phyloP scores from a whole-genome alignment of 1,284 basidiomycete species.

The Cryptococcus sp. region DNA sequence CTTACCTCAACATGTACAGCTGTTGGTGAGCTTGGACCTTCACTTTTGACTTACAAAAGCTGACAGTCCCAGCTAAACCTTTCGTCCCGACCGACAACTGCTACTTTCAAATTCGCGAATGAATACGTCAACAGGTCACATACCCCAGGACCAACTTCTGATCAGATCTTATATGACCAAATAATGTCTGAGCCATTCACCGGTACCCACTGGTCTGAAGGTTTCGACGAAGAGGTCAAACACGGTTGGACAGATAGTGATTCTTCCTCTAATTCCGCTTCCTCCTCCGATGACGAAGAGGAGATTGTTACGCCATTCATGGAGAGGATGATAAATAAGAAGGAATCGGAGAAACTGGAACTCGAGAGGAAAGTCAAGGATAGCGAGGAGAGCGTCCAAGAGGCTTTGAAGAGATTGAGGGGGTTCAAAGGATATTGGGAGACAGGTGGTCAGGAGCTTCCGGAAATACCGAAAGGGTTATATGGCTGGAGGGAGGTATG shows the following conservation, averaged over 20 bases:
- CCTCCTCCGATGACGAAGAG: not conserved
- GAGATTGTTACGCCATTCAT: constrained; percentile 10
- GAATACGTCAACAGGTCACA: constrained; percentile 19
- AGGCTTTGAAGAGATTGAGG: constrained; percentile 19
- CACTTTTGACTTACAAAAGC: no score
- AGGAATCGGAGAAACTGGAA: not conserved
- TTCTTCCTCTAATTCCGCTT: not conserved
- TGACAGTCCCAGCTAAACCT: constrained; percentile 26
- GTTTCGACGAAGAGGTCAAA: constrained; percentile 33
- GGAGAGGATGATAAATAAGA: not conserved
- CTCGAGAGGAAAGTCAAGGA: not conserved
- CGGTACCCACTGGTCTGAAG: constrained; percentile 26
- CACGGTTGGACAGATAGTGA: constrained; percentile 39
- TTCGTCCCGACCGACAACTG: constrained; percentile 11
- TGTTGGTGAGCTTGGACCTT: constrained; percentile 20
- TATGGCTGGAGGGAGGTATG: not conserved
- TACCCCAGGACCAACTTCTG: constrained; percentile 14
- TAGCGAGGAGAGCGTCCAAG: not conserved
- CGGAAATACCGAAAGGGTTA: not conserved
- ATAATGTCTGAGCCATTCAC: constrained; percentile 39
- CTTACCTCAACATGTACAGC: constrained; percentile 35
- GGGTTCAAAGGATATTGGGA: constrained; percentile 3
- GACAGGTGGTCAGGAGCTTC: not conserved
- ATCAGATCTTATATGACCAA: constrained; percentile 28
- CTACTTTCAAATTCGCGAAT: constrained; percentile 24